Evolutionary conservation across 805 yeast species (phyloP), one percentile per base, ranked within the genome.

Genomic region (Groenewaldozyma salmanticensis): DNA sequence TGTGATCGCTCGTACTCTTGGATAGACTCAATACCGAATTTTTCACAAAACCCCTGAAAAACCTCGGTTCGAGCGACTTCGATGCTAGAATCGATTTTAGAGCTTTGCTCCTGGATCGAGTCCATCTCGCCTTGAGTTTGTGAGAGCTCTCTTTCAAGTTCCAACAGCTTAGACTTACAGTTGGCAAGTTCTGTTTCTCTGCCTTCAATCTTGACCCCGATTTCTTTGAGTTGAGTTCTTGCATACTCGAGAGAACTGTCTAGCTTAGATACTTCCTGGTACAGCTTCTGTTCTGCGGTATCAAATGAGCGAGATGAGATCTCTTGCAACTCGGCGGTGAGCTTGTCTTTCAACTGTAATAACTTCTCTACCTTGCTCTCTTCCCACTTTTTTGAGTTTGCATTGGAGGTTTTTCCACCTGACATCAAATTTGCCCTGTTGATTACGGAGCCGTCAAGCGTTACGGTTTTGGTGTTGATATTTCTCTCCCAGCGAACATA

Each of bases 341-440:
- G 52, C 6, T 70, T 67, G 31, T 74, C 77, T 43, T 76, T 77
- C 33, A 66, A 53, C 20, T 62, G 66, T 42, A 64, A 70, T 48
- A 87, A 65, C 18, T 68, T 64, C 39, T 70, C 72, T 49, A 74
- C 71, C 19, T 38, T 33, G 17, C 42, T 43, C 53, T 81, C 85
- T 57, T 79, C 86, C 94, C 94, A 85, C 47, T 74, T 70, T 42
- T 64, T 47, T 9, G 69, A 66, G n/a, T 67, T 60, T 21, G 33
- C 55, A 31, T 66, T 66, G n/a, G 67, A 67, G 4, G 75, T 68
- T 21, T 68, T 64, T 49, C 96, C 96, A 58, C 96, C 96, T 5
- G 96, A 81, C 94, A 92, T 85, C 29, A 87, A 67, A 4, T 95
- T 95, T 3, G 90, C 79, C 52, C 76, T 77, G 55, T 85, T 86